Base-by-base conservation (phyloP, 371 early-diverging fungal species). In the Mortierella sp. region DNA sequence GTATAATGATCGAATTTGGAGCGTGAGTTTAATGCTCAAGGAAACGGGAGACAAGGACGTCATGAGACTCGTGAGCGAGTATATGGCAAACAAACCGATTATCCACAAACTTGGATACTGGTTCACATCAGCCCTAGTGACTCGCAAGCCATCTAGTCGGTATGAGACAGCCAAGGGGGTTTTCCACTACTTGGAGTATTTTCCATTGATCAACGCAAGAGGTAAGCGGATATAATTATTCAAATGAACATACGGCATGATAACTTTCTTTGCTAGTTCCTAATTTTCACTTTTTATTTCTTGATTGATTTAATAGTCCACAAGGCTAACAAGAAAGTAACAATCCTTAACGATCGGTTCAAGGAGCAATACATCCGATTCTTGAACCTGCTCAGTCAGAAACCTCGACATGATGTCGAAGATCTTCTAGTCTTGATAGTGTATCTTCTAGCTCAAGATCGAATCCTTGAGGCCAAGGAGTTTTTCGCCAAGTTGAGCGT, bases 391-490 rank as follows among this genome's bases (percentile, higher is more conserved):
- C 64, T 89, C 3, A 53, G 71, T 35, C 72, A 83, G n/a, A 84
- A 85, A 40, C 69, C 81, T 3, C 29, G 29, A 2, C 71, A 76
- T 13, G 72, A 70, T 17, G 55, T 55, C 17, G 54, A 72, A 1
- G 89, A 90, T 67, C 66, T 85, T 0, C 31, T 87, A 7, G 71
- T 85, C 4, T 35, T 86, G 45, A 79, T 84, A 8, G 58, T 85
- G 0, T 89, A 89, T 53, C 70, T 89, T 23, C 15, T 89, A 15
- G 70, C 86, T 10, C 90, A 90, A 82, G 90, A 89, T 13, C 84
- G 89, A 15, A 82, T 89, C 63, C 70, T 76, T 17, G 90, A 90
- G 45, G 89, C 88, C 28, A 84, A 83, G 13, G 26, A 58, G 10
- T 29, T 45, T 45, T 85, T 29, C 72, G 70, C 54, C 51, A 73